These are phyloP conservation scores for Solanum paucissectum DNA, from an alignment of 257 asterid genomes.

Conservation along the genomic window DNA sequence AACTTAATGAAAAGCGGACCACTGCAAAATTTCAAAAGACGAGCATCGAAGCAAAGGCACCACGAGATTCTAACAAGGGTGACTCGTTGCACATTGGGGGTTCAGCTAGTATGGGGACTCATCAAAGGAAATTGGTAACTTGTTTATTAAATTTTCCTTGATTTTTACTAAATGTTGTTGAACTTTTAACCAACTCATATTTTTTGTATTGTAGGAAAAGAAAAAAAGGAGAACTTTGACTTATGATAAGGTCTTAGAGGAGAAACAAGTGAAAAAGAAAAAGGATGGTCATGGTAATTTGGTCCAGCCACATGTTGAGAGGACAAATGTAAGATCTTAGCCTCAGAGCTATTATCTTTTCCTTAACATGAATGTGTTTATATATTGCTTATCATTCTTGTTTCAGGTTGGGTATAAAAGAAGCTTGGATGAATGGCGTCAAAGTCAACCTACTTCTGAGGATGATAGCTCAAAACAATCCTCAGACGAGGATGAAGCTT, in stretches of 20 bases:
- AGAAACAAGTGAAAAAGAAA: not conserved
- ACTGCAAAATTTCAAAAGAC: not conserved
- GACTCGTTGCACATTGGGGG: not conserved
- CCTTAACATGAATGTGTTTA: not conserved
- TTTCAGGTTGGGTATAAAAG: not conserved
- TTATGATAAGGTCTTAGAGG: not conserved
- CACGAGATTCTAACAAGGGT: not conserved
- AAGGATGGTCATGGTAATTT: not conserved
- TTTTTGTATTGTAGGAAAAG: not conserved
- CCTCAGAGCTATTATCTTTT: not conserved
- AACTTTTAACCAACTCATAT: not conserved
- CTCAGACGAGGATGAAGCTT: not conserved
- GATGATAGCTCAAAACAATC: not conserved
- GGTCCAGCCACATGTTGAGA: not conserved
- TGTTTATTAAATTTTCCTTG: not conserved
- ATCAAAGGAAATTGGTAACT: not conserved
- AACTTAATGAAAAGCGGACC: not conserved
- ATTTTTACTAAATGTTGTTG: not conserved
- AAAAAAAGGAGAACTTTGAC: not conserved
- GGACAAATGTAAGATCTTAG: not conserved
- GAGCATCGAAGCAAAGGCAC: not conserved
- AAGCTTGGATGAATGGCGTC: not conserved
- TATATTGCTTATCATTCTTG: not conserved
- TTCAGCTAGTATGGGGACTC: not conserved
- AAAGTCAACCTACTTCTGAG: not conserved